Evolutionary conservation across 2,329 filamentous ascomycete genomes (phyloP).

Genomic region (Colletotrichum phormii): DNA sequence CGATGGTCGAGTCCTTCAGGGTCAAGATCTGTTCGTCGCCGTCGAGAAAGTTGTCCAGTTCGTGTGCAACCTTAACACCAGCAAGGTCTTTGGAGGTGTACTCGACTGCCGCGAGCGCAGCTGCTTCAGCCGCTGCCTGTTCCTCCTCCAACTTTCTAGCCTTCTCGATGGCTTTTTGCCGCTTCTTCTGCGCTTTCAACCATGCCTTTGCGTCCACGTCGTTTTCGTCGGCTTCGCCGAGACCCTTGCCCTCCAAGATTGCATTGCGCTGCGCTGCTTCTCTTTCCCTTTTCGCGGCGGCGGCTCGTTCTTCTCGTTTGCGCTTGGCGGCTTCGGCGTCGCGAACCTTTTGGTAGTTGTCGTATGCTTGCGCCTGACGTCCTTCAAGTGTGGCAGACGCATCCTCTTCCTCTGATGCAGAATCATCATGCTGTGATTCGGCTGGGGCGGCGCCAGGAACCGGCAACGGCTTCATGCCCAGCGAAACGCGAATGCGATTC

Average conservation of each 20-base stretch:
- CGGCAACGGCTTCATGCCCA: conserved; percentile 91
- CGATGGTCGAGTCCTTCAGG: conserved; percentile 91
- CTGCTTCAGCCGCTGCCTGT: conserved; percentile 79
- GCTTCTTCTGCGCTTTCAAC: conserved; percentile 90
- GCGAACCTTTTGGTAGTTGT: conserved; percentile 75
- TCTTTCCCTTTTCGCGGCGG: conserved; percentile 86
- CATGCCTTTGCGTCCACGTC: conserved; percentile 85
- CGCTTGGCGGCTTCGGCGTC: conserved; percentile 82
- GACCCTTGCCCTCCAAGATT: conserved; percentile 82
- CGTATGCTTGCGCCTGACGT: conserved; percentile 77
- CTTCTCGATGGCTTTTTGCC: conserved; percentile 90
- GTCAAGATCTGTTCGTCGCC: conserved; percentile 90
- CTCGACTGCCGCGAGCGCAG: conserved; percentile 70
- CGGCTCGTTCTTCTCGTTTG: conserved; percentile 82
- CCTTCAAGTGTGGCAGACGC: conserved; percentile 86
- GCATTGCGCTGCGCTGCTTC: conserved; percentile 83
- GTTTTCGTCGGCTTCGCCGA: conserved; percentile 79
- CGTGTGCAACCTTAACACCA: conserved; percentile 92
- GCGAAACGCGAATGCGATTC: conserved; percentile 88
- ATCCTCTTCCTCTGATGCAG: conserved; percentile 73
- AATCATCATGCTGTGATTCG: conserved; percentile 50
- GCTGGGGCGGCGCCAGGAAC: conserved; percentile 74
- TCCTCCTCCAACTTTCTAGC: conserved; percentile 80
- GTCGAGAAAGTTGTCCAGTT: conserved; percentile 83
- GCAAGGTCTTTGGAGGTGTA: conserved; percentile 90